Evolutionary conservation across 192 early-diverging fungal species (phyloP).

Genomic region (Backusella parvicylindrica): DNA sequence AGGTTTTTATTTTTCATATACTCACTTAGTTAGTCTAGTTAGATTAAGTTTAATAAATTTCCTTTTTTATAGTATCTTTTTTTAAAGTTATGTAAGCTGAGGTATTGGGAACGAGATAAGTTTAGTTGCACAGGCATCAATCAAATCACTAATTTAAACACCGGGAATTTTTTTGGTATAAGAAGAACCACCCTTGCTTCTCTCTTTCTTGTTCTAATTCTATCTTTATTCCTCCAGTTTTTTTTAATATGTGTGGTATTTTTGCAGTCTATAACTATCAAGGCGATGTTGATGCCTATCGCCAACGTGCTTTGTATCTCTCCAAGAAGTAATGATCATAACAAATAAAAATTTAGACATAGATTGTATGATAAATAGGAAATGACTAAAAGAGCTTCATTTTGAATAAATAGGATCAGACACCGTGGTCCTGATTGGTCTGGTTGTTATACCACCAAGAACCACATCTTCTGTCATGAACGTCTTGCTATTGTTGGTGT

Average conservation of each 20-base stretch:
- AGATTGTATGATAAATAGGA: neutral
- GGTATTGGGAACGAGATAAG: neutral
- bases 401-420: slow-evolving; percentile 59
- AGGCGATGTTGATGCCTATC: slow-evolving; percentile 71
- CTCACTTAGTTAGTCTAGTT: neutral
- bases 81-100: neutral
- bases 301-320: slow-evolving; percentile 79
- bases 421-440: slow-evolving; percentile 99
- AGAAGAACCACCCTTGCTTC: neutral
- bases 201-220: neutral
- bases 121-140: neutral
- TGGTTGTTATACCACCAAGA: slow-evolving; percentile 76
- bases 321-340: slow-evolving; percentile 72
- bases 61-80: neutral
- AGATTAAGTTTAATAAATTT: neutral
- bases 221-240: neutral
- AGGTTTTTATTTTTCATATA: neutral
- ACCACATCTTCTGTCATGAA: slow-evolving; percentile 94
- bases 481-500: slow-evolving; percentile 98
- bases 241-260: slow-evolving; percentile 92
- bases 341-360: neutral
- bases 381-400: neutral
- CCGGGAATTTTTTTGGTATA: neutral
- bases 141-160: slow-evolving; percentile 3
- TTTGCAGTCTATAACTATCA: slow-evolving; percentile 91